Percentiles rank a stretch among this genome's conserved stretches.
phyloP scores from a whole-genome alignment of 176 grass and related monocot species.

The Musa schizocarpa region DNA sequence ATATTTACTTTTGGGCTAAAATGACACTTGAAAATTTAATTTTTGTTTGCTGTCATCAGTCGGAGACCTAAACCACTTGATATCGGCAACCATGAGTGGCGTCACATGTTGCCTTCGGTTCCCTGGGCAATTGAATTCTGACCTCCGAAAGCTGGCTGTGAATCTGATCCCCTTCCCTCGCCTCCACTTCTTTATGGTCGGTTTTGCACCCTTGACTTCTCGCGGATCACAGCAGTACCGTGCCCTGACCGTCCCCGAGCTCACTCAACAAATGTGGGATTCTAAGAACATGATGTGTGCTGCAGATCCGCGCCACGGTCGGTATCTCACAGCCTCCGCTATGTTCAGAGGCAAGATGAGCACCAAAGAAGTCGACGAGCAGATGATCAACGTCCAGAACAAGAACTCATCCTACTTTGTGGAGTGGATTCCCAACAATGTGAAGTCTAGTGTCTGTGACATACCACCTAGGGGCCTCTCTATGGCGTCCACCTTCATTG shows the following conservation, averaged over 20 bases:
- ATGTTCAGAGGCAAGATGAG: conserved; percentile 9
- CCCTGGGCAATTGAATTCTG: conserved; percentile 9
- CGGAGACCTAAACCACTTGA: conserved; percentile 4
- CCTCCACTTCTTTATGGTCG: conserved; percentile 8
- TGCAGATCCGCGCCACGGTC: not conserved
- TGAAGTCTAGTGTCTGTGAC: conserved; percentile 3
- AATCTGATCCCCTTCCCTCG: conserved; percentile 7
- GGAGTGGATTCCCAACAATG: conserved; percentile 8
- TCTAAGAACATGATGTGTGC: conserved; percentile 7
- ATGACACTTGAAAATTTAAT: not conserved
- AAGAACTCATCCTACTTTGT: conserved; percentile 10
- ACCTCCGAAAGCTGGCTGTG: conserved; percentile 4
- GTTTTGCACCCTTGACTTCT: not conserved
- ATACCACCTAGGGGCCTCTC: conserved; percentile 7
- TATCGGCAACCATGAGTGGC: conserved; percentile 6
- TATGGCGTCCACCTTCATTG: conserved; percentile 61
- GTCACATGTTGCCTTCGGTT: conserved; percentile 6
- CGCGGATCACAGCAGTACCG: conserved; percentile 4
- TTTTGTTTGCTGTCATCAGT: not conserved
- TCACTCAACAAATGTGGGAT: conserved; percentile 1
- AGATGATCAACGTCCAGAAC: conserved; percentile 9
- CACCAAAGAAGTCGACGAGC: conserved; percentile 5
- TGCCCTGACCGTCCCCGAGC: not conserved
- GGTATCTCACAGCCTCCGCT: not conserved
- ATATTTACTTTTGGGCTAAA: no score